Base-by-base conservation (phyloP, 169 alveolate species). In the Plasmodium inui region DNA sequence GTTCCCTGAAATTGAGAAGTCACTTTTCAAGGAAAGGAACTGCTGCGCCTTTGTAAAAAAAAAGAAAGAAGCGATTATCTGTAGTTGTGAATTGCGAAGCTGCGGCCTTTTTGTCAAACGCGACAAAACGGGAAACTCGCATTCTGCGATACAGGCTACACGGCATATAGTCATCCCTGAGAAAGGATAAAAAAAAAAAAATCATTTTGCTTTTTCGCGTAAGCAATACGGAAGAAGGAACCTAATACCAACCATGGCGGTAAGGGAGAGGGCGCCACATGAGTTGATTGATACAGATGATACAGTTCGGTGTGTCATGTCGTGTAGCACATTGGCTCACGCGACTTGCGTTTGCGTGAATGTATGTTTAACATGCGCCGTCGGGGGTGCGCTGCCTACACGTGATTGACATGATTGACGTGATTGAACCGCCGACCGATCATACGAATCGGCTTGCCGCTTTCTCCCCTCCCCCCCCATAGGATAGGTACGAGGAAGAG, bases 401-500 rank as follows among this genome's bases (percentile, higher is more conserved):
- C 3, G 57, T 46, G n/a, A 46, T 46, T 46, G 5, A 3, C 57
- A 1, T 46, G 12, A 46, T 46, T 46, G 57, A 1, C 57, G 6
- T 12, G 57, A 9, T 46, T 46, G 57, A 46, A 46, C 6, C 57
- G n/a, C 57, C 57, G 57, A 10, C 57, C 4, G n/a, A 46, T 46
- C 57, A 10, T 46, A 46, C 57, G n/a, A 46, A 46, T 5, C 12
- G 57, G n/a, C n/a, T 12, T 46, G 3, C n/a, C 57, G 17, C 57
- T 3, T 46, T 50, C 55, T n/a, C 17, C 19, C 44, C 44, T 72
- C 67, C 61, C 28, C 41, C 50, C 30, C 74, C 32, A 50, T 44
- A 88, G 94, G 94, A 88, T 88, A 53, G 94, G 53, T 88, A 88
- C 82, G 94, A 88, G 26, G 82, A 88, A 26, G 39, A 88, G 30